Evolutionary conservation across 2,329 filamentous ascomycete genomes (phyloP).

Genomic region (Fusarium sp.): DNA sequence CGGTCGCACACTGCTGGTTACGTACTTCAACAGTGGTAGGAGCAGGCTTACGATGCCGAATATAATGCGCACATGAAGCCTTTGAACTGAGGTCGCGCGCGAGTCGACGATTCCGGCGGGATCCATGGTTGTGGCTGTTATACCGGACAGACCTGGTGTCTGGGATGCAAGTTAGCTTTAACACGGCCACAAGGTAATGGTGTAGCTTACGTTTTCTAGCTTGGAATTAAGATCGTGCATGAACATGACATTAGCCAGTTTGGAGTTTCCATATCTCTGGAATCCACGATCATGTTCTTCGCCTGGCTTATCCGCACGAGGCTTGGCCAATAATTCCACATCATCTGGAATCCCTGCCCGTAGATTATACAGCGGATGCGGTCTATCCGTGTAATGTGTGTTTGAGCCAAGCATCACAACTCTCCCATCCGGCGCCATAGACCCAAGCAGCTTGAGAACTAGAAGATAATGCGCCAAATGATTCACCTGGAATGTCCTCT

Average conservation of each 20-base stretch:
- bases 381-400: conserved; percentile 27
- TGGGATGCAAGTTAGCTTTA: not conserved
- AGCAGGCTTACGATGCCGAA: not conserved
- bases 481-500: conserved; percentile 42
- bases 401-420: conserved; percentile 38
- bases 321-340: conserved; percentile 15
- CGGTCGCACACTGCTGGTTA: conserved; percentile 28
- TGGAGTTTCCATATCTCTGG: conserved; percentile 42
- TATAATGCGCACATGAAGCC: not conserved
- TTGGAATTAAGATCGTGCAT: conserved; percentile 45
- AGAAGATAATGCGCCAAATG: conserved; percentile 43
- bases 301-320: conserved; percentile 10
- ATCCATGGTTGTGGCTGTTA: conserved; percentile 44
- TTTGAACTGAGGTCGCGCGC: conserved; percentile 35
- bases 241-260: conserved; percentile 47
- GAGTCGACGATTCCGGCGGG: conserved; percentile 46
- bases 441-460: conserved; percentile 38
- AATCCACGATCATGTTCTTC: conserved; percentile 43
- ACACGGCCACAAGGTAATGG: fast-evolving
- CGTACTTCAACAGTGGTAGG: conserved; percentile 18
- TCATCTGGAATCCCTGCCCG: conserved; percentile 28
- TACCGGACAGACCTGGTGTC: conserved; percentile 36
- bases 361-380: conserved; percentile 33
- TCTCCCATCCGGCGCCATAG: conserved; percentile 28
- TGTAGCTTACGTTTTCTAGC: conserved; percentile 17